phyloP scores from a whole-genome alignment of 331 rosid genomes.

The Acacia pycnantha region DNA sequence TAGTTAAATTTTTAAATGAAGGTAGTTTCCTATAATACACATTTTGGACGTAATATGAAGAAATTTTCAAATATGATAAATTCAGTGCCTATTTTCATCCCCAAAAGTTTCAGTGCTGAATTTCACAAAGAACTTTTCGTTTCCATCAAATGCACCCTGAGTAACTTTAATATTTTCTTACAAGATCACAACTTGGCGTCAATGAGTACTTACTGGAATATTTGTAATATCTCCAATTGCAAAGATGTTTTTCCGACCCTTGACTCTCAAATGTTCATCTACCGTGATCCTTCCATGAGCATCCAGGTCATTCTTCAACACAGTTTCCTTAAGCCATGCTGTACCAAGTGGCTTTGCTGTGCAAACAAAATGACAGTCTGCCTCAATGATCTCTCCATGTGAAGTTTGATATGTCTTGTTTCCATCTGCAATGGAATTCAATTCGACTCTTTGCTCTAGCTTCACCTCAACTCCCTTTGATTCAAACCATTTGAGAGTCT shows the following conservation, averaged over 20 bases:
- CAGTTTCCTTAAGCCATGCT: conserved; percentile 70
- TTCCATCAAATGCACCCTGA: not conserved
- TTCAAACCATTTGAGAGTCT: conserved; percentile 59
- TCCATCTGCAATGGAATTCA: conserved; percentile 38
- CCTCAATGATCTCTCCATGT: conserved; percentile 51
- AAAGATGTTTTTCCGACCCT: conserved; percentile 55
- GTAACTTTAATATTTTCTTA: conserved; percentile 3
- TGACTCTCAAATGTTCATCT: conserved; percentile 63
- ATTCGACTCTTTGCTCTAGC: conserved; percentile 52
- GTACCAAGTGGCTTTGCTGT: conserved; percentile 57
- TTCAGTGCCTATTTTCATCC: not conserved
- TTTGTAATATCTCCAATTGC: conserved; percentile 88
- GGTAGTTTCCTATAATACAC: not conserved
- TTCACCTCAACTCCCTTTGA: conserved; percentile 67
- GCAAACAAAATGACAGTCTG: conserved; percentile 75
- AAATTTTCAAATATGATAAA: not conserved
- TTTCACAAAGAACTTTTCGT: not conserved
- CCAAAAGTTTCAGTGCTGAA: not conserved
- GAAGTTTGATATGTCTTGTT: conserved; percentile 53
- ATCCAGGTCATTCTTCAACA: conserved; percentile 49
- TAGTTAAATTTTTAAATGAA: not conserved
- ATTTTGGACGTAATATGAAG: not conserved
- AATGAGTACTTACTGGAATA: conserved; percentile 53
- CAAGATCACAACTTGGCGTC: not conserved
- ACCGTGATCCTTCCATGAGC: conserved; percentile 61